Evolutionary conservation across 2,329 filamentous ascomycete species (phyloP).

Genomic region (Aspergillus unguis): DNA sequence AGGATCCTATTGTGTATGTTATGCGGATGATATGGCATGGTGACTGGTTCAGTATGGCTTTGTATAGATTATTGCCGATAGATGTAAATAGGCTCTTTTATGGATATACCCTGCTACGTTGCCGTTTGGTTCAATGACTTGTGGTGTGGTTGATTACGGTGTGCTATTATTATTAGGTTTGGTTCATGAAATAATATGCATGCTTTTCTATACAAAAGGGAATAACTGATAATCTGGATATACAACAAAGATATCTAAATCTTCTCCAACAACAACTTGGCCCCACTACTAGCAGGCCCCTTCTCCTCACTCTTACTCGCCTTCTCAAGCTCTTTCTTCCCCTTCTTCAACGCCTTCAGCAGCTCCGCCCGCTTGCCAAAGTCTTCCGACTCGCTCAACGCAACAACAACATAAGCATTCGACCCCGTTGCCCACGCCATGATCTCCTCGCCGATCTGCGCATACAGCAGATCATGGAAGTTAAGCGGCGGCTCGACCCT

Average conservation of each 20-base stretch:
- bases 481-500: conserved; percentile 71
- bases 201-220: conserved; percentile 8
- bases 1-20: neutral
- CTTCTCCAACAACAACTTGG: conserved; percentile 38
- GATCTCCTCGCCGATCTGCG: conserved; percentile 70
- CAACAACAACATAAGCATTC: conserved; percentile 82
- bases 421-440: conserved; percentile 81
- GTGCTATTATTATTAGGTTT: neutral
- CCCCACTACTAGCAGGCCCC: conserved; percentile 49
- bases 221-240: neutral
- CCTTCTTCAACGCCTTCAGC: conserved; percentile 66
- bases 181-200: neutral
- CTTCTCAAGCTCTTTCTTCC: conserved; percentile 64
- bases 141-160: neutral
- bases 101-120: neutral
- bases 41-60: neutral
- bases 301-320: conserved; percentile 51
- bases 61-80: neutral
- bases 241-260: conserved; percentile 20
- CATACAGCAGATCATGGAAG: conserved; percentile 80
- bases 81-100: neutral
- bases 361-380: conserved; percentile 67
- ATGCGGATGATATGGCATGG: neutral
- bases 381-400: conserved; percentile 69
- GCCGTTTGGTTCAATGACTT: neutral